Conservation (phyloP, 1,284 basidiomycete species). For the Meripilus lineatus region DNA sequence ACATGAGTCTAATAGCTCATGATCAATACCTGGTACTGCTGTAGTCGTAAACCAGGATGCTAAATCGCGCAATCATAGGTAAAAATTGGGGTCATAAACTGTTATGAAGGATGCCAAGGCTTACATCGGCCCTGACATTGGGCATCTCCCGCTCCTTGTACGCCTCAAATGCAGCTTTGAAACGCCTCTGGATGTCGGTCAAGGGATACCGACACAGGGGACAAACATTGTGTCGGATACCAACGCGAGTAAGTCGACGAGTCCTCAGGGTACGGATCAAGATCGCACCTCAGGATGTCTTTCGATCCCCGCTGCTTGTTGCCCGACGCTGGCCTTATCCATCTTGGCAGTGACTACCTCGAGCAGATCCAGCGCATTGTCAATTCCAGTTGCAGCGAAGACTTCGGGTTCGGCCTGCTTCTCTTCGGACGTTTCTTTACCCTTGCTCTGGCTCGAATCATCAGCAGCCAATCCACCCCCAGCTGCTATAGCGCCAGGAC, state of each 20-base stretch:
- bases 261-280: slow-evolving; percentile 1
- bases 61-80: slow-evolving; percentile 30
- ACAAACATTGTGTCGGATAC: no score
- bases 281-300: slow-evolving; percentile 84
- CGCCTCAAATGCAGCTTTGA: slow-evolving; percentile 91
- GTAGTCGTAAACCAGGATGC: slow-evolving; percentile 78
- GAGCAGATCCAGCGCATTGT: slow-evolving; percentile 89
- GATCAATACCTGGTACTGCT: slow-evolving; percentile 72
- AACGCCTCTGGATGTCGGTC: slow-evolving; percentile 56
- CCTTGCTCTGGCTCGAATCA: slow-evolving; percentile 15
- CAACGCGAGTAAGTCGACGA: background rate
- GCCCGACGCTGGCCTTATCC: slow-evolving; percentile 87
- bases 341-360: slow-evolving; percentile 87
- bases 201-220: no score
- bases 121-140: slow-evolving; percentile 66
- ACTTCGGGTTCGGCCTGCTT: slow-evolving; percentile 57
- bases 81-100: no score
- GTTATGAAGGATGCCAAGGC: slow-evolving; percentile 17
- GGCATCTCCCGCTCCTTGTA: slow-evolving; percentile 90
- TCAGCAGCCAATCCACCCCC: slow-evolving; percentile 42
- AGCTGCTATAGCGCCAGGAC: slow-evolving; percentile 75
- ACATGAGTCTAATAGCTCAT: slow-evolving; percentile 8
- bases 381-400: slow-evolving; percentile 82
- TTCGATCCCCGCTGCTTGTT: slow-evolving; percentile 83
- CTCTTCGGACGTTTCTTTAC: slow-evolving; percentile 15